phyloP scores from a whole-genome alignment of 495 filamentous ascomycete species.

The Lophiostoma macrostomum region DNA sequence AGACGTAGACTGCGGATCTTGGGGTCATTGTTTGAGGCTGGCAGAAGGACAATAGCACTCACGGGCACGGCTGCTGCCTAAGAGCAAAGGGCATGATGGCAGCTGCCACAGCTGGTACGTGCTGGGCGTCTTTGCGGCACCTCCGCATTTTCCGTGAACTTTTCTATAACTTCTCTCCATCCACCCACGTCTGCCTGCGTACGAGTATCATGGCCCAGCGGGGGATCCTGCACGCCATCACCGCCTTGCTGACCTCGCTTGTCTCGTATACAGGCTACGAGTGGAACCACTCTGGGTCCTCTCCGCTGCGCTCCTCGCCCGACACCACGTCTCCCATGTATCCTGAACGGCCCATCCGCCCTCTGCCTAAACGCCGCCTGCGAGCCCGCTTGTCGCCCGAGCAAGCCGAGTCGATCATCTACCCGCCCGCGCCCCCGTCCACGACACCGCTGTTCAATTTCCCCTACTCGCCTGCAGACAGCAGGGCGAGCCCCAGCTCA shows the following conservation, averaged over 20 bases:
- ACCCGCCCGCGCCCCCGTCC: conserved; percentile 66
- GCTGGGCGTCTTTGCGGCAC: conserved; percentile 3
- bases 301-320: conserved; percentile 45
- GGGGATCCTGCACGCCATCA: conserved; percentile 6
- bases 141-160: conserved; percentile 9
- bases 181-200: no score
- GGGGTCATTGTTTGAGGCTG: background rate
- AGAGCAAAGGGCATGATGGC: conserved; percentile 24
- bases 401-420: conserved; percentile 76
- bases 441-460: conserved; percentile 73
- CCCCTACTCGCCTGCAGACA: conserved; percentile 53
- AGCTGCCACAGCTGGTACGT: conserved; percentile 34
- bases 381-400: conserved; percentile 82
- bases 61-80: background rate
- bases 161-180: background rate
- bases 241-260: conserved; percentile 22
- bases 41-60: background rate
- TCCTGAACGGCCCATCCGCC: conserved; percentile 87
- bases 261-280: conserved; percentile 33
- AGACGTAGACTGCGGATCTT: no score
- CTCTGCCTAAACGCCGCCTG: conserved; percentile 81
- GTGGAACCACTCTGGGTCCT: conserved; percentile 30
- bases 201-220: conserved; percentile 17
- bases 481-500: conserved; percentile 25
- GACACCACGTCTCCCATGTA: conserved; percentile 74